Conservation (phyloP, 2,329 filamentous ascomycete genomes). For the Bipolaris victoriae region DNA sequence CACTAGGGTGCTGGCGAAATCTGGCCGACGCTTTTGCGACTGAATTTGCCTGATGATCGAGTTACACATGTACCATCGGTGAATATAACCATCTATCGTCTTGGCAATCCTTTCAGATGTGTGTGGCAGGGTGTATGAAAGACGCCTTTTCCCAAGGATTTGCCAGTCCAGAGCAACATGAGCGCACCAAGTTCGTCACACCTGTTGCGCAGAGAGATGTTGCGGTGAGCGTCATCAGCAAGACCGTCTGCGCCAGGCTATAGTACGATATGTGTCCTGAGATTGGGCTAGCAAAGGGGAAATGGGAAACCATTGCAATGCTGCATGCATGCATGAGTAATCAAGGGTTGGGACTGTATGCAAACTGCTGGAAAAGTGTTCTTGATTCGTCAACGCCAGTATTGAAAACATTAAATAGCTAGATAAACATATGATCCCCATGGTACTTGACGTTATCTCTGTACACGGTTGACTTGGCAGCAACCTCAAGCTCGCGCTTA, state of each 20-base stretch:
- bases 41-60: background rate
- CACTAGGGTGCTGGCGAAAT: constrained; percentile 1
- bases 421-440: constrained; percentile 45
- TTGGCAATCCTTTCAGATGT: background rate
- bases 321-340: background rate
- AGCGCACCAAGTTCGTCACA: background rate
- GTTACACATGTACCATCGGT: background rate
- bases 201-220: background rate
- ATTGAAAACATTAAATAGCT: background rate
- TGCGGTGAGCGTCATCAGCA: background rate
- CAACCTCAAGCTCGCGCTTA: constrained; percentile 30
- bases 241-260: background rate
- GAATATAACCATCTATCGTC: background rate
- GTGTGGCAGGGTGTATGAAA: too few species aligned
- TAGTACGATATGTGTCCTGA: background rate
- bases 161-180: background rate
- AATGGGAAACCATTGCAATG: too few species aligned
- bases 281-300: background rate
- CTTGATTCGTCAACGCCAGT: background rate
- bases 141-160: background rate
- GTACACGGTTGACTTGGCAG: constrained; percentile 26
- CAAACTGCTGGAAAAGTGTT: background rate
- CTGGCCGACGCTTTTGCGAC: background rate
- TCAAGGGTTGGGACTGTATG: background rate
- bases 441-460: constrained; percentile 38